Evolutionary conservation across 2,329 filamentous ascomycete species (phyloP).

Genomic region (Ceratocystis cubensis): DNA sequence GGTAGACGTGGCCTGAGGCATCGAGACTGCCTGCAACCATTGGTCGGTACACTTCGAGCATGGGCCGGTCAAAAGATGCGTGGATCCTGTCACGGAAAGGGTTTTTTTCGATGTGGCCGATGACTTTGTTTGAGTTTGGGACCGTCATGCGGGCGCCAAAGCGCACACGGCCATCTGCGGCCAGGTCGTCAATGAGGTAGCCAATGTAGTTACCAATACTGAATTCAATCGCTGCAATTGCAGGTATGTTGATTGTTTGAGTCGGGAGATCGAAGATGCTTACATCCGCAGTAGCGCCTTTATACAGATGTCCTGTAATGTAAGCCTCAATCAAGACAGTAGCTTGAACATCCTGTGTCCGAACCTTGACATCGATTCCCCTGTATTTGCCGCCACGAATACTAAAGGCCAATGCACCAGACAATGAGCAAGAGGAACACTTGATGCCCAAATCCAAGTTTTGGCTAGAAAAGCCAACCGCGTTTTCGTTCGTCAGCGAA

Average conservation of each 20-base stretch:
- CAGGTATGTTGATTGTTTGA: neutral
- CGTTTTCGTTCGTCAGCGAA: neutral
- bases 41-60: conserved; percentile 6
- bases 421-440: conserved; percentile 1
- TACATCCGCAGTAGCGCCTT: neutral
- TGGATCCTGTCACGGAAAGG: neutral
- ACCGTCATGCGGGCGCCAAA: conserved; percentile 17
- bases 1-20: conserved; percentile 4
- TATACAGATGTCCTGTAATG: neutral
- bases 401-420: neutral
- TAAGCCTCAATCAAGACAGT: conserved; percentile 9
- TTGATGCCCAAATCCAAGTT: conserved; percentile 8
- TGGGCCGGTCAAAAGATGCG: neutral
- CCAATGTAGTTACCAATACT: conserved; percentile 12
- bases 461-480: neutral
- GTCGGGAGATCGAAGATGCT: neutral
- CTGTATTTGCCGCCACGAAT: conserved; percentile 7
- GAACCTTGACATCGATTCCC: conserved; percentile 2
- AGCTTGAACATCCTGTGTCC: neutral
- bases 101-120: conserved; percentile 3
- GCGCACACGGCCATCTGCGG: conserved; percentile 4
- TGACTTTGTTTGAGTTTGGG: conserved; percentile 13
- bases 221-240: neutral
- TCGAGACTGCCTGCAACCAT: conserved; percentile 11
- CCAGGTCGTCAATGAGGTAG: conserved; percentile 12